These are phyloP conservation scores for Ceratocystis huliohia DNA, from an alignment of 2,329 filamentous ascomycete genomes.

Conservation along the genomic window DNA sequence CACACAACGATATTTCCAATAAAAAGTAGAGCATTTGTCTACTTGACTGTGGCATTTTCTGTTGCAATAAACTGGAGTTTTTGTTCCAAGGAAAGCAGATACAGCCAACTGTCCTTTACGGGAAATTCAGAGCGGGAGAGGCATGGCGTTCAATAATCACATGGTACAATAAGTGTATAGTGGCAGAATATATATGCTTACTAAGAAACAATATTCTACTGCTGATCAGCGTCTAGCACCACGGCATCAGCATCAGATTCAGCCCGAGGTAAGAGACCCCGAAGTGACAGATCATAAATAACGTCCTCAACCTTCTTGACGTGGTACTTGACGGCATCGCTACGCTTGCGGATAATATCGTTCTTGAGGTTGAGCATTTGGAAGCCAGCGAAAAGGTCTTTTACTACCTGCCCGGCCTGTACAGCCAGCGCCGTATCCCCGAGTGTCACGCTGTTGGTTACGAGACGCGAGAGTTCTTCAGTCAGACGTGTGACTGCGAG, in stretches of 20 bases:
- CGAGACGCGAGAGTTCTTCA: slow-evolving; percentile 79
- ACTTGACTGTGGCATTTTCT: no score
- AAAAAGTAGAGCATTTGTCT: no score
- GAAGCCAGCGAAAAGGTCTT: slow-evolving; percentile 90
- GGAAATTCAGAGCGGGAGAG: no score
- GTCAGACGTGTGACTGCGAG: slow-evolving; percentile 75
- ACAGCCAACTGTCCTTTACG: no score
- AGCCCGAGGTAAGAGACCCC: slow-evolving; percentile 28
- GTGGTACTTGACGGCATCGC: slow-evolving; percentile 90
- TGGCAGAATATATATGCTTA: neutral
- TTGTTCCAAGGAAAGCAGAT: no score
- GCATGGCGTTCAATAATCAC: no score
- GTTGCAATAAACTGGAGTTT: no score
- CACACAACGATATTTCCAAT: no score
- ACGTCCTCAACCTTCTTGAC: slow-evolving; percentile 98
- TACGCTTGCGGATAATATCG: slow-evolving; percentile 72
- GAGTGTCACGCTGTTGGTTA: slow-evolving; percentile 86
- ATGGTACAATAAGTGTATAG: no score
- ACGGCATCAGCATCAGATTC: neutral
- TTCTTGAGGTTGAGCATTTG: slow-evolving; percentile 97
- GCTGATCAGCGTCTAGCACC: neutral
- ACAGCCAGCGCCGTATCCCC: slow-evolving; percentile 78
- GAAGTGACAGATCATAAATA: slow-evolving; percentile 83
- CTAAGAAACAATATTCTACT: neutral
- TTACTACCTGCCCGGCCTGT: slow-evolving; percentile 82